Percentiles rank a stretch among this genome's conserved stretches.
phyloP scores from a whole-genome alignment of 2,329 filamentous ascomycete genomes.

The Penicillium sp. region DNA sequence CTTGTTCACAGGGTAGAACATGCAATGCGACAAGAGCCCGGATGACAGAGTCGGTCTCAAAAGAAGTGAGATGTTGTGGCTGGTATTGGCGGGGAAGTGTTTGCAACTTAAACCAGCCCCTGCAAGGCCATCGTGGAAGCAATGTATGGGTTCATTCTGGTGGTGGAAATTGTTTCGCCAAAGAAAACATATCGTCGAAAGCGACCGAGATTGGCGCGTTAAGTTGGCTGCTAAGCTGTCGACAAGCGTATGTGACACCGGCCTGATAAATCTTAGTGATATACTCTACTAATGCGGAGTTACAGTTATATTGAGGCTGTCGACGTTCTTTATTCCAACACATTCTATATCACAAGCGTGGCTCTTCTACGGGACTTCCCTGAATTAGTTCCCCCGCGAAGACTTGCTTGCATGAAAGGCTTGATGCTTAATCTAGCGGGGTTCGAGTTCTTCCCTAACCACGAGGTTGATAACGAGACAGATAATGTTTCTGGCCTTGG shows the following conservation, averaged over 20 bases:
- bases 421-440: not conserved
- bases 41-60: not conserved
- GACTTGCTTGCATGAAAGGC: not conserved
- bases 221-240: not conserved
- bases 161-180: not conserved
- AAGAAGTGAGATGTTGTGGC: not conserved
- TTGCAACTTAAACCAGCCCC: not conserved
- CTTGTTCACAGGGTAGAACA: not conserved
- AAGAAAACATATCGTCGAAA: not conserved
- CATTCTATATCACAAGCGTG: not conserved
- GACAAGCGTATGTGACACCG: not conserved
- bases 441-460: not conserved
- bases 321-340: not conserved
- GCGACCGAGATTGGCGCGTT: not conserved
- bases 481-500: not conserved
- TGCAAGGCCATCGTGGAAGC: not conserved
- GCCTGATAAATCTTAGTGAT: not conserved
- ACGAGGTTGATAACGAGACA: not conserved
- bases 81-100: not conserved
- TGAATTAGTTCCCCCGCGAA: not conserved
- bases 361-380: not conserved
- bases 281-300: not conserved
- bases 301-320: not conserved
- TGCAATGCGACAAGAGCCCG: not conserved
- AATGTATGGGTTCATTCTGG: not conserved